A percentile compares a stretch with the other conserved stretches of the same genome.
Conservation (phyloP, 106 monocot species). For the Narthecium ossifragum region DNA sequence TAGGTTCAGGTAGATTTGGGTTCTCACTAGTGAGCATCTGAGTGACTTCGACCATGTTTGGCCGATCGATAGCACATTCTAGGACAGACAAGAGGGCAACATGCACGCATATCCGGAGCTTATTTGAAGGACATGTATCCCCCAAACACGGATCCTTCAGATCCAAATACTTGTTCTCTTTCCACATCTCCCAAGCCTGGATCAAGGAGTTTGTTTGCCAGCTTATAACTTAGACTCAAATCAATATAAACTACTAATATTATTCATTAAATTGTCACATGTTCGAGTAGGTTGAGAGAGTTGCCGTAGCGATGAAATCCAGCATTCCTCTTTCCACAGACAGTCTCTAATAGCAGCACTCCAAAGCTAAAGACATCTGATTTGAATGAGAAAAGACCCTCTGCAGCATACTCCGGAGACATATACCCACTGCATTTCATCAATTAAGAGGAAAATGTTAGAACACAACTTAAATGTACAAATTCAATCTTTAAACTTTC, state of each 20-base stretch:
- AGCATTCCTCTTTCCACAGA: slow-evolving; percentile 1
- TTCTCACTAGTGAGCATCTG: background rate
- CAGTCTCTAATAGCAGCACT: background rate
- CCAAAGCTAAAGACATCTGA: slow-evolving; percentile 4
- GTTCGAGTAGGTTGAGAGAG: background rate
- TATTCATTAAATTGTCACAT: background rate
- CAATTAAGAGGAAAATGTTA: background rate
- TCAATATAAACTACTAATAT: background rate
- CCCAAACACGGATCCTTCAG: background rate
- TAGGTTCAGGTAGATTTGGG: background rate
- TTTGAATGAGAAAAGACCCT: background rate
- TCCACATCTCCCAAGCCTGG: slow-evolving; percentile 2
- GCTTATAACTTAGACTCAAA: background rate
- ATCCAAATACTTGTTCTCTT: background rate
- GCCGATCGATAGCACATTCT: too few relatives aligned
- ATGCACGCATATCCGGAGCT: background rate
- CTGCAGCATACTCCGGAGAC: background rate
- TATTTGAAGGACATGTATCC: background rate
- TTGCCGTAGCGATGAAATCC: background rate
- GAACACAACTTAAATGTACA: too few relatives aligned
- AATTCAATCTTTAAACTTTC: background rate
- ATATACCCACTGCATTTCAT: slow-evolving; percentile 1
- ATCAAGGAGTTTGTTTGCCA: background rate
- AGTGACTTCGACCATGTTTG: background rate
- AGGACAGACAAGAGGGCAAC: too few relatives aligned